Evolutionary conservation across 2,329 filamentous ascomycete species (phyloP).

Genomic region (Fusarium vanettenii): DNA sequence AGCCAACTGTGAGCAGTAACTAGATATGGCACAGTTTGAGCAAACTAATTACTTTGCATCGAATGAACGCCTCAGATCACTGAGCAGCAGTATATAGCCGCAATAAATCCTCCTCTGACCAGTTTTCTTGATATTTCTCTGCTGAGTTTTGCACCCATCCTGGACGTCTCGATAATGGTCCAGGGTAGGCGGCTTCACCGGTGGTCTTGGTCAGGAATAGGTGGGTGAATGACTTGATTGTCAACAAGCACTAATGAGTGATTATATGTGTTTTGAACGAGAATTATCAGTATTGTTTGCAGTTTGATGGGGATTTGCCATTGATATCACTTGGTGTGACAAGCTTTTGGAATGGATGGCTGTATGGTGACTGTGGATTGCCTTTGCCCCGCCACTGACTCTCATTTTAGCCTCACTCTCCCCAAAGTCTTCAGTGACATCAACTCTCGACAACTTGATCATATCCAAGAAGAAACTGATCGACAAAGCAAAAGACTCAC

Average conservation of each 20-base stretch:
- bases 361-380: neutral
- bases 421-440: constrained; percentile 18
- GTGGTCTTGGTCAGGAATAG: neutral
- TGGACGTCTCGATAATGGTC: neutral
- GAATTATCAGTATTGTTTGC: neutral
- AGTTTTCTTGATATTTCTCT: neutral
- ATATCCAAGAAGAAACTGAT: neutral
- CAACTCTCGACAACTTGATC: constrained; percentile 6
- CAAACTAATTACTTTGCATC: neutral
- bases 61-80: neutral
- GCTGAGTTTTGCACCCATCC: neutral
- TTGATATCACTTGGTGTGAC: neutral
- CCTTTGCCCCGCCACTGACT: constrained; percentile 26
- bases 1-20: neutral
- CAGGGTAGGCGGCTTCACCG: neutral
- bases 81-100: fast-evolving
- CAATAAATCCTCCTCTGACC: neutral
- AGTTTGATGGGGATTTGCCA: neutral
- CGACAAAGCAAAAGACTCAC: neutral
- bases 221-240: neutral
- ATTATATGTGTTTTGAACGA: neutral
- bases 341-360: neutral
- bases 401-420: constrained; percentile 30
- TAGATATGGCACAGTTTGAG: neutral
- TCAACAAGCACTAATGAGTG: neutral